phyloP scores from a whole-genome alignment of 2,329 filamentous ascomycete genomes.

The Cordyceps javanica region DNA sequence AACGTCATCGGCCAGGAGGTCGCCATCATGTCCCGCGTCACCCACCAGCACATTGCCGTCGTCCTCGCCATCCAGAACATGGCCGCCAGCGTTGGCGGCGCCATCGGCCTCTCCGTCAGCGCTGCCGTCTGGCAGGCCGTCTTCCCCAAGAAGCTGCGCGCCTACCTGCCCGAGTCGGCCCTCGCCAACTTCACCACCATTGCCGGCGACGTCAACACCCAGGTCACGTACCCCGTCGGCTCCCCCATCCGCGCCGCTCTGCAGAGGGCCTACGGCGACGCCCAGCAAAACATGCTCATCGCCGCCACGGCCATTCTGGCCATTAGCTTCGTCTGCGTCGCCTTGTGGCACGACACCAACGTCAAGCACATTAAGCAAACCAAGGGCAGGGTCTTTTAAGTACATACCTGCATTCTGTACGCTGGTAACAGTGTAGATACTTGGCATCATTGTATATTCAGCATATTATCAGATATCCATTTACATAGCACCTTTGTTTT shows the following conservation, averaged over 20 bases:
- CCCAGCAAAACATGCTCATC: not conserved
- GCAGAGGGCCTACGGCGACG: not conserved
- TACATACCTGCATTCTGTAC: too few species aligned
- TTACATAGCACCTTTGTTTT: too few species aligned
- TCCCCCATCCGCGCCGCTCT: not conserved
- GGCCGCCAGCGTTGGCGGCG: not conserved
- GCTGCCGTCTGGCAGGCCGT: not conserved
- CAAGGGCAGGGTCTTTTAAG: too few species aligned
- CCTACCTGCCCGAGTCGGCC: not conserved
- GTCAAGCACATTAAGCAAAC: too few species aligned
- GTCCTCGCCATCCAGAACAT: not conserved
- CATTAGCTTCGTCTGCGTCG: not conserved
- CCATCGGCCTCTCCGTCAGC: not conserved
- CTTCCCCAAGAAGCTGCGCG: not conserved
- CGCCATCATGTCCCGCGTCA: slow-evolving; percentile 50
- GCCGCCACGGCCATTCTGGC: not conserved
- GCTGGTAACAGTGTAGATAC: too few species aligned
- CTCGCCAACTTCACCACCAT: not conserved
- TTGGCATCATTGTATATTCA: too few species aligned
- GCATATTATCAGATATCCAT: too few species aligned
- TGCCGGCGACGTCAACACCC: not conserved
- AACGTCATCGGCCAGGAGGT: slow-evolving; percentile 53
- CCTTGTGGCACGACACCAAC: not conserved
- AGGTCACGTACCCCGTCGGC: not conserved
- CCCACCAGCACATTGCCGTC: slow-evolving; percentile 27